These are phyloP conservation scores for Euphorbia lathyris DNA, from an alignment of 345 rosid species.

Conservation along the genomic window DNA sequence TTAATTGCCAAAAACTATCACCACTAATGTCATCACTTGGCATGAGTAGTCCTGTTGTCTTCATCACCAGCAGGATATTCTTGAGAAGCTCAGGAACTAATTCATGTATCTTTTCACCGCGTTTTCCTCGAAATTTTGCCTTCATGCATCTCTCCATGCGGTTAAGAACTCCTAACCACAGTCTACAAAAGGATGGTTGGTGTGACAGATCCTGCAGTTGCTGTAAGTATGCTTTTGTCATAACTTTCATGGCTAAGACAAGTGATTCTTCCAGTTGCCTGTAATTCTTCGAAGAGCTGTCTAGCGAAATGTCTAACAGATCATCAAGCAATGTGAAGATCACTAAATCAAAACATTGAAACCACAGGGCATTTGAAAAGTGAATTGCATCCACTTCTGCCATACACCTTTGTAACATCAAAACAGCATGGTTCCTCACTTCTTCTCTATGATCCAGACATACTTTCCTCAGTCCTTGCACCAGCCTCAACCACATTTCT, in stretches of 20 bases:
- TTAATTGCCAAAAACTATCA: slow-evolving; percentile 69
- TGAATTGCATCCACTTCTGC: slow-evolving; percentile 48
- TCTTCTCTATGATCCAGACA: slow-evolving; percentile 68
- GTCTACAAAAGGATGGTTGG: slow-evolving; percentile 59
- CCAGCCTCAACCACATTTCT: slow-evolving; percentile 75
- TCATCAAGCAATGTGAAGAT: slow-evolving; percentile 62
- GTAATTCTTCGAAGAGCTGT: slow-evolving; percentile 42
- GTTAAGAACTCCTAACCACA: slow-evolving; percentile 64
- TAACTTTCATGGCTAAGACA: slow-evolving; percentile 51
- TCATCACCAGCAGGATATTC: slow-evolving; percentile 65
- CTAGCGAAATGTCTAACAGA: slow-evolving; percentile 35
- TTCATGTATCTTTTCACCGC: slow-evolving; percentile 54
- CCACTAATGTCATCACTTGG: slow-evolving; percentile 55
- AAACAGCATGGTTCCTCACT: slow-evolving; percentile 64
- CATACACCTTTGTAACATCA: slow-evolving; percentile 45
- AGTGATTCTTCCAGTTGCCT: slow-evolving; percentile 61
- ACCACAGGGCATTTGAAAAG: slow-evolving; percentile 52
- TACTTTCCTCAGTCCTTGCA: slow-evolving; percentile 50
- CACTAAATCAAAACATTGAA: slow-evolving; percentile 59
- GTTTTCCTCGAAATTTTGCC: slow-evolving; percentile 53
- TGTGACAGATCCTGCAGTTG: slow-evolving; percentile 49
- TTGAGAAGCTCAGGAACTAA: slow-evolving; percentile 65
- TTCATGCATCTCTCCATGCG: slow-evolving; percentile 59
- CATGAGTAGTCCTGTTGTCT: slow-evolving; percentile 52
- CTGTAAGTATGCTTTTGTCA: slow-evolving; percentile 60